Percentiles rank a stretch among this genome's conserved stretches.
phyloP scores from a whole-genome alignment of 306 rosid genomes.

The Dalbergia cochinchinensis region DNA sequence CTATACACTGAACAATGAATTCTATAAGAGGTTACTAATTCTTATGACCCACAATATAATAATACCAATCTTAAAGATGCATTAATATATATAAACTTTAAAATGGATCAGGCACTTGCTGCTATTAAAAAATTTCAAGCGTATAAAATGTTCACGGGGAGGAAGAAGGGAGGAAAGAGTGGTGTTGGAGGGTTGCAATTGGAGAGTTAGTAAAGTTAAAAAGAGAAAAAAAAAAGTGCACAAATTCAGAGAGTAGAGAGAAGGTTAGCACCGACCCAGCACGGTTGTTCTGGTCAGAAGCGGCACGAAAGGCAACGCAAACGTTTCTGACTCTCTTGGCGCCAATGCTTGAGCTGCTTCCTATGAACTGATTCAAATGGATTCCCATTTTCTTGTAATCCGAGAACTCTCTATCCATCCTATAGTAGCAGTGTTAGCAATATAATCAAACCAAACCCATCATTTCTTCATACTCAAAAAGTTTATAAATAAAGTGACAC shows the following conservation, averaged over 20 bases:
- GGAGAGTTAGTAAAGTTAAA: neutral
- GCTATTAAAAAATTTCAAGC: too few species aligned
- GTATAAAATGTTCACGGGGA: too few species aligned
- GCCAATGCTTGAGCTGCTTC: constrained; percentile 97
- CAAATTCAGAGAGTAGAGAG: constrained; percentile 33
- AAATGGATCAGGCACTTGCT: too few species aligned
- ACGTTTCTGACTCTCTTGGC: constrained; percentile 90
- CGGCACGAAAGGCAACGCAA: constrained; percentile 91
- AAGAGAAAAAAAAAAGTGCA: constrained; percentile 4
- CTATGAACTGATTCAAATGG: constrained; percentile 93
- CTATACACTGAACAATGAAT: too few species aligned
- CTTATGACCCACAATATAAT: too few species aligned
- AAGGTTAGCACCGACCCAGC: constrained; percentile 58
- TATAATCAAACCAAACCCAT: too few species aligned
- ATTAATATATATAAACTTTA: too few species aligned
- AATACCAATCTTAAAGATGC: too few species aligned
- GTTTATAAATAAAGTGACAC: too few species aligned
- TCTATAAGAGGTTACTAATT: too few species aligned
- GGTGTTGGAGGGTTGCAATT: neutral
- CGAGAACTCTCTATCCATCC: constrained; percentile 70
- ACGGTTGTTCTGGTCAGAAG: constrained; percentile 83
- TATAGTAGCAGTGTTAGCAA: too few species aligned
- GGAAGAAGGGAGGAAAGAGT: neutral
- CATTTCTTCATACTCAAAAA: too few species aligned
- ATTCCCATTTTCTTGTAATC: constrained; percentile 87